Conservation (phyloP, 352 stramenopile species). For the Phytophthora lateralis region DNA sequence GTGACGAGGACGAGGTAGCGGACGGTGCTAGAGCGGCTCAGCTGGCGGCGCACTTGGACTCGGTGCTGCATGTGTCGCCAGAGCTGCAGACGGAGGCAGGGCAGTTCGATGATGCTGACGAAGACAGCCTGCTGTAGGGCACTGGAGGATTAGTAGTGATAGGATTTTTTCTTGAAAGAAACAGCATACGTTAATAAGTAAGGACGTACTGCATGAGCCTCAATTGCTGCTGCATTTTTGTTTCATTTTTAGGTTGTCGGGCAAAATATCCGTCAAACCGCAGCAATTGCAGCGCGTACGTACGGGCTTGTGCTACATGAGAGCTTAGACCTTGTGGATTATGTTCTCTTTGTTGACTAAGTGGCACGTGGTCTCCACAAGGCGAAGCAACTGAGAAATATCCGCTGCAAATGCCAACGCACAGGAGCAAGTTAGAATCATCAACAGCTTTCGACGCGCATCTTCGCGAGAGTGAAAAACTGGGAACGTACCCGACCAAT, state of each 20-base stretch:
- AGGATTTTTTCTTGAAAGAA: slow-evolving; percentile 13
- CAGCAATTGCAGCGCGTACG: background rate
- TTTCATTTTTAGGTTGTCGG: slow-evolving; percentile 14
- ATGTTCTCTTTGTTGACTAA: slow-evolving; percentile 99
- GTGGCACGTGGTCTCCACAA: slow-evolving; percentile 98
- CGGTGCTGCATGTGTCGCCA: slow-evolving; percentile 67
- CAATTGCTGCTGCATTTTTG: slow-evolving; percentile 26
- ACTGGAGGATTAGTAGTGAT: slow-evolving; percentile 17
- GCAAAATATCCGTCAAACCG: slow-evolving; percentile 19
- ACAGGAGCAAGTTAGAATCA: slow-evolving; percentile 11
- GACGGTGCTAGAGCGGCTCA: slow-evolving; percentile 65
- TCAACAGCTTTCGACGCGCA: background rate
- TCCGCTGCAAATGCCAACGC: slow-evolving; percentile 59
- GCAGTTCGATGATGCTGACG: slow-evolving; percentile 85
- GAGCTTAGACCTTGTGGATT: slow-evolving; percentile 91
- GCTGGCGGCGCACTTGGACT: slow-evolving; percentile 72
- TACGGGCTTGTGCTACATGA: slow-evolving; percentile 13
- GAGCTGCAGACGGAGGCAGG: slow-evolving; percentile 53
- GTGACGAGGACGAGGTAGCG: slow-evolving; percentile 76
- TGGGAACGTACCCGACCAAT: slow-evolving; percentile 90
- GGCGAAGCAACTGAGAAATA: slow-evolving; percentile 95
- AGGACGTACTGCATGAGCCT: slow-evolving; percentile 6
- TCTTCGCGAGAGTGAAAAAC: background rate
- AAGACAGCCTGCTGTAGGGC: slow-evolving; percentile 57
- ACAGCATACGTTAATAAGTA: slow-evolving; percentile 5